Base-by-base conservation (phyloP, 2,329 filamentous ascomycete species). In the Calonectria leucothoes region DNA sequence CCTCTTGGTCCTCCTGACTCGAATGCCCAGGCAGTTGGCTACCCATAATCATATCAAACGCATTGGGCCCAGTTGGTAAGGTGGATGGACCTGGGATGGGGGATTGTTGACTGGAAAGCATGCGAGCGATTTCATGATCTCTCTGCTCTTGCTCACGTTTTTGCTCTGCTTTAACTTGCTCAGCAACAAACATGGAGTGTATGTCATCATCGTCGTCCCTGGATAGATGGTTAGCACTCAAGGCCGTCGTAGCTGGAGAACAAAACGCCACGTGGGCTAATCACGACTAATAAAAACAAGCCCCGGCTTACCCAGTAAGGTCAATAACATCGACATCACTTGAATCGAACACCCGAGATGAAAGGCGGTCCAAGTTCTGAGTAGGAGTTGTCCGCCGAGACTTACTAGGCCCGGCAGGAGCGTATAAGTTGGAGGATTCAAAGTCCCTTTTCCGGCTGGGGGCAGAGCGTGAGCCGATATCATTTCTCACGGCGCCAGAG, bases 221-320 rank as follows among this genome's bases (percentile, higher is more conserved):
- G 76, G 3, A 52, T 12, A 12, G 4, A 69, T 1, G 11, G n/a
- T 64, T 27, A 65, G 42, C 25, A 55, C 25, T 42, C 17, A 73
- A 31, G 27, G 3, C 15, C 29, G 8, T 4, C n/a, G 14, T 14
- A 55, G 27, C 51, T 17, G 15, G 27, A 8, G 17, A 17, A 11
- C 11, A 5, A 5, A 31, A 55, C 23, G 29, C 15, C 11, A 20
- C 11, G 7, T 4, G 27, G 20, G 27, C 17, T 6, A 11, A n/a
- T 5, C 11, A 29, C 6, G 29, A 20, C 11, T 33, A 31, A 52
- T 8, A 52, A 29, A 10, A 25, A 39, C 35, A 59, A 61, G 8
- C 2, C 11, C 6, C 7, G 10, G 23, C 81, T 72, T 82, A 85
- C 83, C 85, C 85, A 74, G 85, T 87, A 77, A 88, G 83, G 77